These are phyloP conservation scores for Ceratocystis lukuohia DNA, from an alignment of 2,329 filamentous ascomycete genomes.

Conservation along the genomic window DNA sequence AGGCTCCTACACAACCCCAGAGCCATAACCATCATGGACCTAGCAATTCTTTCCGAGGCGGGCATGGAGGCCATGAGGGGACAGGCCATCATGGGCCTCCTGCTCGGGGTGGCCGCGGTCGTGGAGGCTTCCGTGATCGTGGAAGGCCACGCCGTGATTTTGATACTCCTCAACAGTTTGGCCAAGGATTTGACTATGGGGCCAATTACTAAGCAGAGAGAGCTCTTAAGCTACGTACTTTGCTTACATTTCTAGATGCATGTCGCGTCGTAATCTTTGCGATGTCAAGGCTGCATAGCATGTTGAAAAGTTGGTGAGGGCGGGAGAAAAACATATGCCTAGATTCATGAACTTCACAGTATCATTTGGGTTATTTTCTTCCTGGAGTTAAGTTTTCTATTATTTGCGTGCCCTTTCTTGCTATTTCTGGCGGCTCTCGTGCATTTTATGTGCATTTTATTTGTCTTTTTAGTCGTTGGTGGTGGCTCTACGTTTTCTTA, in stretches of 20 bases:
- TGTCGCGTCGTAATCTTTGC: background rate
- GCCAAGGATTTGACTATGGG: constrained; percentile 19
- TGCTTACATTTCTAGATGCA: background rate
- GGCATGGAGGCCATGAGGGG: constrained; percentile 22
- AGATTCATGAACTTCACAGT: constrained; percentile 2
- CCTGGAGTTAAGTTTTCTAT: background rate
- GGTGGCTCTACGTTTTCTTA: background rate
- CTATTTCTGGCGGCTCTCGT: background rate
- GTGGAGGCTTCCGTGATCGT: constrained; percentile 17
- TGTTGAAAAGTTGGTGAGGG: background rate
- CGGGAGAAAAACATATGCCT: background rate
- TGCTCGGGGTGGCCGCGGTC: constrained; percentile 15
- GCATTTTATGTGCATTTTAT: background rate
- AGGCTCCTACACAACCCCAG: constrained; percentile 12
- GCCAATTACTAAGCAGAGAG: constrained; percentile 16
- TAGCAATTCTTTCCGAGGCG: constrained; percentile 15
- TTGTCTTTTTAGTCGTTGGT: background rate
- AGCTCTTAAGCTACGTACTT: no score
- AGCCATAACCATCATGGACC: constrained; percentile 2
- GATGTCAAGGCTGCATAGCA: background rate
- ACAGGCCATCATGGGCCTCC: constrained; percentile 10
- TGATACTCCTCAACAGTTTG: constrained; percentile 19
- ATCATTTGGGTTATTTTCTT: background rate
- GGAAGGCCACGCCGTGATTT: constrained; percentile 17
- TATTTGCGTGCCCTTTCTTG: background rate